Conservation (phyloP, 78 protist species). For the Dictyostelium firmibasis region DNA sequence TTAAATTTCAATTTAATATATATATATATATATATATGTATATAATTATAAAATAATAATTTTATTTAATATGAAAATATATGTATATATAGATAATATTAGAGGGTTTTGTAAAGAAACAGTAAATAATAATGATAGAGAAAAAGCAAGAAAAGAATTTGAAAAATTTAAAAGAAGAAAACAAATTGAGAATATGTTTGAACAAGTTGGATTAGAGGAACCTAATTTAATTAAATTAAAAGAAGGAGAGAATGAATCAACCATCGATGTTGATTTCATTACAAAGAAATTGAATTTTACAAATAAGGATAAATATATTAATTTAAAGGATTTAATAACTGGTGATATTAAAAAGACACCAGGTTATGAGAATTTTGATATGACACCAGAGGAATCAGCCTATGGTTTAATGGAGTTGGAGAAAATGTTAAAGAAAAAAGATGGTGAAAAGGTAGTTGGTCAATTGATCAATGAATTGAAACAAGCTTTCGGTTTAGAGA, state of each 20-base stretch:
- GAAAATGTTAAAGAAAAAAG: neutral
- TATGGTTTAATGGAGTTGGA: constrained; percentile 1
- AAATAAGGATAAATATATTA: neutral
- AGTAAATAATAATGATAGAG: neutral
- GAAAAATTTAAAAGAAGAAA: constrained; percentile 5
- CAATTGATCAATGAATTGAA: constrained; percentile 25
- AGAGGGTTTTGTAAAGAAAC: neutral
- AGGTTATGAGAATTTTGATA: neutral
- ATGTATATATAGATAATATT: neutral
- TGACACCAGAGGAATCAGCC: constrained; percentile 1
- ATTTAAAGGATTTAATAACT: neutral
- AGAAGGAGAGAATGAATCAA: neutral
- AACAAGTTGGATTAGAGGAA: neutral
- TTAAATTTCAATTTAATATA: no score
- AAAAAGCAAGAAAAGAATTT: neutral
- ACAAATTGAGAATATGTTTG: neutral
- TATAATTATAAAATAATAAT: no score
- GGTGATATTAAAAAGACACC: neutral
- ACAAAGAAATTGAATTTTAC: neutral
- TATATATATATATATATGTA: no score
- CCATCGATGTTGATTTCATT: constrained; percentile 36
- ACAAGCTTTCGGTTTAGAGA: constrained; percentile 16
- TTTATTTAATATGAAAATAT: no score
- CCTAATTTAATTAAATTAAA: neutral
- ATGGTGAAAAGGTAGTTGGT: constrained; percentile 8